Base-by-base conservation (phyloP, 2,329 filamentous ascomycete species). In the Venturia nashicola region DNA sequence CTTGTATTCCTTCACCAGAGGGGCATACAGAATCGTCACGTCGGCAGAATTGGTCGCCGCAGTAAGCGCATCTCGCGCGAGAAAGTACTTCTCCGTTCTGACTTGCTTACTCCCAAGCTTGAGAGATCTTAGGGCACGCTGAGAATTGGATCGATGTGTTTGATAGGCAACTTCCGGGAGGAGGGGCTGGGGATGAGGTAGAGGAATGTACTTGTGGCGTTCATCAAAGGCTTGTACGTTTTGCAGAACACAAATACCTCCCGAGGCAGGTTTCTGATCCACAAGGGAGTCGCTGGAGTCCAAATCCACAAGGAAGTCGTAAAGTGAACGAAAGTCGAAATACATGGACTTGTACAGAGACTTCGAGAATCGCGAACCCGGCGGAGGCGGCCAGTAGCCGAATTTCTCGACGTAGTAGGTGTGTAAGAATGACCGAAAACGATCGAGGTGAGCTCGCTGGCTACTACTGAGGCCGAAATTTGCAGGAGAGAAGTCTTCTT, bases 211-310 rank as follows among this genome's bases (percentile, higher is more conserved):
- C 7, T 79, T 79, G 67, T 87, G 82, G 27, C 82, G 78, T 32
- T 73, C 69, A 69, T 93, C 86, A 67, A 93, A 91, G 0, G 81
- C 79, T 64, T 83, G 77, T 3, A 93, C 77, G 61, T 84, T 85
- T 68, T 91, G 87, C 57, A 88, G 73, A 0, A 86, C 83, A 70
- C 87, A 90, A 8, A 91, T 83, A 0, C 88, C 88, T 5, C 86
- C 87, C 57, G 82, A 82, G 0, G 83, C 81, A 27, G 80, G 75
- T 8, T 79, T 76, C 0, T 85, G 81, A 62, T 78, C 79, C n/a
- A 74, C 76, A 44, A 82, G 74, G 12, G 78, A 75, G 4, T 75
- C 72, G 0, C 80, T 82, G 27, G 82, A 83, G 2, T 75, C 76
- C 5, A 79, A 77, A 68, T 94, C 88, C 0, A 87, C 87, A 0